Evolutionary conservation across 176 grass and related monocot genomes (phyloP), one percentile per base, ranked within the genome.

Genomic region (Microstegium vimineum): DNA sequence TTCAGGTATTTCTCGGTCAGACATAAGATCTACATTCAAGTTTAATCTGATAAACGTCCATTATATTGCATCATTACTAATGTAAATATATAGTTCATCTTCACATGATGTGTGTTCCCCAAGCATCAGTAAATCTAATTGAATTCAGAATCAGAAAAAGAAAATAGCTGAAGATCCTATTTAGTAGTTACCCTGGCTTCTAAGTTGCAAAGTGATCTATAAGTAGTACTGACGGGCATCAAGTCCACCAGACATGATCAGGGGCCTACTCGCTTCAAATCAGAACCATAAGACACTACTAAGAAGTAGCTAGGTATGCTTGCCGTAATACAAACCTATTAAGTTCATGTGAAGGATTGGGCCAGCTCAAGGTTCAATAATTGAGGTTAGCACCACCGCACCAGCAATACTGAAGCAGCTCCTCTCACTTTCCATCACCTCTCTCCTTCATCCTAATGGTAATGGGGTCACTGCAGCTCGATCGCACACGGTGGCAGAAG

Each of bases 341-440:
- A 33, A 47, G 17, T 47, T 46, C 40, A 16, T 63, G 27, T 79
- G 17, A 18, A 67, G 42, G 52, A 22, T 52, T 45, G 3, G 43
- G 22, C n/a, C n/a, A n/a, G n/a, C 2, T 26, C 26, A 23, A 11
- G n/a, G 72, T 63, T 47, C 59, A 75, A 83, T 75, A 75, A 83
- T 75, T 83, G 30, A 75, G 71, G 10, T 66, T 60, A 83, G 69
- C 81, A 60, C 20, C 70, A 65, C 27, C 22, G 69, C 81, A 69
- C 18, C 69, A 49, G 20, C 31, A 75, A 66, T 30, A 62, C 22
- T 47, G 41, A 74, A 74, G 11, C 31, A 17, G 17, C 17, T 68
- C 31, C 10, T 62, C 54, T 73, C 22, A 35, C 22, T 46, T 51
- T 56, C 69, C 57, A 74, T 65, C 18, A 74, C 35, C 57, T 34